Percentiles rank a stretch among this genome's conserved stretches.
Evolutionary conservation across 2,329 filamentous ascomycete genomes (phyloP).

Genomic region (Penicillium rolfsii): DNA sequence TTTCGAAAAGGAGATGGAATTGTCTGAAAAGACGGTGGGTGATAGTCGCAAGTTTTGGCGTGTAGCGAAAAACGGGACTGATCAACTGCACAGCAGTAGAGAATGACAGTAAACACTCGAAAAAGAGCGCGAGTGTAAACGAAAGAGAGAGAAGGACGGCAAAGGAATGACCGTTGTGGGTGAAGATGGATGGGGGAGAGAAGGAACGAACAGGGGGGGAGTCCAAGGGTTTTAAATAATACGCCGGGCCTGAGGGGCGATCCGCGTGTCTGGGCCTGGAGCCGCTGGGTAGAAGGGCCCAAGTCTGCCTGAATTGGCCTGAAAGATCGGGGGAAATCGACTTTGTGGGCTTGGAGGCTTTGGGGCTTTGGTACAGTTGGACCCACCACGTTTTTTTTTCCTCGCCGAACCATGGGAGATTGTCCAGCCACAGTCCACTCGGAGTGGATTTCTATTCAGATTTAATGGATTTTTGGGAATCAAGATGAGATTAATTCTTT

Average conservation of each 20-base stretch:
- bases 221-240: slow-evolving; percentile 6
- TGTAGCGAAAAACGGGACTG: slow-evolving; percentile 2
- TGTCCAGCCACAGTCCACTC: not conserved
- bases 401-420: not conserved
- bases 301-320: not conserved
- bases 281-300: not conserved
- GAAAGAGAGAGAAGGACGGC: slow-evolving; percentile 15
- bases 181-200: slow-evolving; percentile 11
- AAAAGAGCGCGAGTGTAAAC: slow-evolving; percentile 27
- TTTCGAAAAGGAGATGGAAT: slow-evolving; percentile 12
- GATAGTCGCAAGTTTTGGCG: slow-evolving; percentile 3
- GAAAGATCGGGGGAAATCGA: not conserved
- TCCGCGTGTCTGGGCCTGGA: too few species aligned
- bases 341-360: not conserved
- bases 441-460: not conserved
- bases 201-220: slow-evolving; percentile 3
- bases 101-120: slow-evolving; percentile 22
- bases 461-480: not conserved
- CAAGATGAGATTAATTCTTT: not conserved
- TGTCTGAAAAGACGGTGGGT: slow-evolving; percentile 5
- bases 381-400: slow-evolving; percentile 11
- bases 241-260: not conserved
- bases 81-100: slow-evolving; percentile 33
- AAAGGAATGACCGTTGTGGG: slow-evolving; percentile 16
- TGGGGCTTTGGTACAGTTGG: not conserved